Evolutionary conservation across 1,284 basidiomycete species (phyloP).

Genomic region (Bondarzewia mesenterica): DNA sequence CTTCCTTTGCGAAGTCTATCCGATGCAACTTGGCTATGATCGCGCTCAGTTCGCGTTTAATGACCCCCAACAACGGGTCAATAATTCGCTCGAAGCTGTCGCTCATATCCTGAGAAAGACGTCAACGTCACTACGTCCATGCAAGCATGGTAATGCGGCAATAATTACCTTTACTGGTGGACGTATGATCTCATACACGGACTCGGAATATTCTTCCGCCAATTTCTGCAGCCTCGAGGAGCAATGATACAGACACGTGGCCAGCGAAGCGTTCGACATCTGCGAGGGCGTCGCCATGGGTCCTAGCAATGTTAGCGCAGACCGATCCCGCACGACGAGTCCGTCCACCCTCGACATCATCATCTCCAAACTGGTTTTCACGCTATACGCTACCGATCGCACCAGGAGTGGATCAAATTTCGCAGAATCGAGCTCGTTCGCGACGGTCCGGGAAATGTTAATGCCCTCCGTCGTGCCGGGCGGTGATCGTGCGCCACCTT

Average conservation of each 20-base stretch:
- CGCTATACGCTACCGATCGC: constrained; percentile 64
- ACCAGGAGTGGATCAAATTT: constrained; percentile 88
- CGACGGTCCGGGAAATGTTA: constrained; percentile 66
- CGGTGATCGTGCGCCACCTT: constrained; percentile 54
- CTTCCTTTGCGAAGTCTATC: constrained; percentile 60
- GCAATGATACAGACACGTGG: constrained; percentile 73
- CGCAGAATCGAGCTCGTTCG: constrained; percentile 89
- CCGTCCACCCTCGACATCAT: constrained; percentile 55
- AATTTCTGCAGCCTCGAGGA: constrained; percentile 65
- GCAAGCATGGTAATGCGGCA: too few relatives aligned
- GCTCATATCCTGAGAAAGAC: constrained; percentile 42
- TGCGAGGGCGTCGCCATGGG: constrained; percentile 76
- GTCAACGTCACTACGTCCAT: neutral
- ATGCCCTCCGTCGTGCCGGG: constrained; percentile 74
- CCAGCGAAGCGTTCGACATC: constrained; percentile 65
- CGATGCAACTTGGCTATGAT: constrained; percentile 79
- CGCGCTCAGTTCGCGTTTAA: constrained; percentile 71
- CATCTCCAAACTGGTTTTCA: constrained; percentile 56
- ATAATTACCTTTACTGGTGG: constrained; percentile 53
- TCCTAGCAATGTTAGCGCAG: constrained; percentile 69
- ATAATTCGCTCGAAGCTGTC: constrained; percentile 54
- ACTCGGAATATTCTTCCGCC: constrained; percentile 61
- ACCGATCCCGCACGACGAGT: constrained; percentile 72
- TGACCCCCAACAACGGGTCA: constrained; percentile 63
- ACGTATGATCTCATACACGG: constrained; percentile 50